These are phyloP conservation scores for Sporothrix variecibatus DNA, from an alignment of 2,329 filamentous ascomycete species.

Conservation along the genomic window DNA sequence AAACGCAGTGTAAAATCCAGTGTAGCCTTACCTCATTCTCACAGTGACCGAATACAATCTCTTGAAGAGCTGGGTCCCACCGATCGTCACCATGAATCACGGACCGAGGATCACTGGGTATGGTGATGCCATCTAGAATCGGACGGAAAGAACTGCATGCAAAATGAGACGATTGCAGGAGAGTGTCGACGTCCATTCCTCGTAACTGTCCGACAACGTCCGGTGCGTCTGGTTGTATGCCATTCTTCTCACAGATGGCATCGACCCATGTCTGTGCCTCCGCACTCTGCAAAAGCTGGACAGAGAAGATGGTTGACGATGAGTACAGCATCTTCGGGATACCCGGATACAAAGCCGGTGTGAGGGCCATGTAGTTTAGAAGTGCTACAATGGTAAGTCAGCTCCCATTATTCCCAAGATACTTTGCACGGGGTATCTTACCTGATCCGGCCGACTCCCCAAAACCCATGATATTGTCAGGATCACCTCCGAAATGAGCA, in stretches of 20 bases:
- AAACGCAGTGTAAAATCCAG: not conserved
- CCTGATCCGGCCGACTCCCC: conserved; percentile 13
- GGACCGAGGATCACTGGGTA: not conserved
- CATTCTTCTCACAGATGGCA: conserved; percentile 3
- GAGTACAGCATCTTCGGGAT: not conserved
- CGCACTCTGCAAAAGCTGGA: not conserved
- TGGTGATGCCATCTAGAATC: conserved; percentile 6
- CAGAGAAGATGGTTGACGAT: conserved; percentile 3
- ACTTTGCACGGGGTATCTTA: not conserved
- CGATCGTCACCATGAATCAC: not conserved
- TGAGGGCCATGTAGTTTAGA: conserved; percentile 10
- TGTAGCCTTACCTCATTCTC: conserved; percentile 1
- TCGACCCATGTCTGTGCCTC: conserved; percentile 1
- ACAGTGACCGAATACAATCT: conserved; percentile 15
- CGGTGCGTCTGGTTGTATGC: not conserved
- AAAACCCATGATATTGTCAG: conserved; percentile 3
- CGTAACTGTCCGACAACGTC: not conserved
- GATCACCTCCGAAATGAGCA: not conserved
- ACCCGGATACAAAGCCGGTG: not conserved
- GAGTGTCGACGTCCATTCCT: not conserved
- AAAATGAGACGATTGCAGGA: conserved; percentile 6
- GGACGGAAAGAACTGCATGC: conserved; percentile 12
- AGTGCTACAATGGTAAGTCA: not conserved
- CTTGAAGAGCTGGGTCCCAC: not conserved
- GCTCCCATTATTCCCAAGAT: too few species aligned